Base-by-base conservation (phyloP, 345 rosid genomes). In the Murraya paniculata region DNA sequence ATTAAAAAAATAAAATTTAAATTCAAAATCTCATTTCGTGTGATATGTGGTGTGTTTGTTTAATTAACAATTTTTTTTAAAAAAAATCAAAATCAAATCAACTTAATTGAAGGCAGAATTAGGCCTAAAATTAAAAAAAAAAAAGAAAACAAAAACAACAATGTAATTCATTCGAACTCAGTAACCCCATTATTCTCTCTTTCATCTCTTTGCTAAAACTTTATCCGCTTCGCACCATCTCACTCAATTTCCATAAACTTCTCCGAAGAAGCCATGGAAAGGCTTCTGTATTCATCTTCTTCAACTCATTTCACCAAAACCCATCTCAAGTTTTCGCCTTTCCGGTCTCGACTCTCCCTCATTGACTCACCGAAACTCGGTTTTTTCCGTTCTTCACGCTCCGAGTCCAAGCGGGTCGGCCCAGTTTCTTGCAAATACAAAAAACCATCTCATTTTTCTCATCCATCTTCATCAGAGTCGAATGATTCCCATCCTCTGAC, bases 211-310 rank as follows among this genome's bases (percentile, higher is more conserved):
- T 66, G 41, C 79, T 74, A 71, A 84, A 75, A 73, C 84, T 84
- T 73, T 82, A 81, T 87, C 91, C 57, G 60, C 48, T 64, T 70
- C 48, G 50, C 56, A 19, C 48, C 36, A 56, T 28, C 19, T 57
- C 38, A 36, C 77, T 73, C 65, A 69, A 68, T 81, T 50, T 9
- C 66, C 71, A 57, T 31, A 36, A 75, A 60, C 45, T 18, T 76
- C 38, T 53, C 64, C 75, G 16, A 35, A 68, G 85, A 82, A 81
- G 88, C 90, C 88, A 95, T 95, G 99, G 99, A 93, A 78, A 89
- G 96, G 96, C 94, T 96, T 86, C 90, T 94, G 0, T 90, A 89
- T 84, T 85, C 91, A 36, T 88, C 94, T 58, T 81, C 88, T n/a
- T 77, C 94, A 2, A 78, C 85, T 8, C 82, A 75, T 73, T 25